These are phyloP conservation scores for Solanum piurae DNA, from an alignment of 257 asterid species.

Conservation along the genomic window DNA sequence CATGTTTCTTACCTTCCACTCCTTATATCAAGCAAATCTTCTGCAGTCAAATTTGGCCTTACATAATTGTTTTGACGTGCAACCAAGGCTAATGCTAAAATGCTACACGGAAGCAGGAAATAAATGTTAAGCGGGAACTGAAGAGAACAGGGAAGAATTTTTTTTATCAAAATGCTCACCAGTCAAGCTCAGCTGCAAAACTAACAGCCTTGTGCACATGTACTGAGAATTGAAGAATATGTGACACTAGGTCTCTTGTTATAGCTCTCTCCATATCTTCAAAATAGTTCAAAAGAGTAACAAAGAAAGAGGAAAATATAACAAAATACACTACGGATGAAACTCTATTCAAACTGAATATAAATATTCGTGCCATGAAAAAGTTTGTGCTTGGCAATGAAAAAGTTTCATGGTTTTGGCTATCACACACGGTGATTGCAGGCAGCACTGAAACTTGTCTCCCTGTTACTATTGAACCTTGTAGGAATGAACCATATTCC, in stretches of 20 bases:
- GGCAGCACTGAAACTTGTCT: not conserved
- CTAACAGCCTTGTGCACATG: constrained; percentile 59
- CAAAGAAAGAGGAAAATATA: not conserved
- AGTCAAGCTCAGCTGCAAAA: constrained; percentile 93
- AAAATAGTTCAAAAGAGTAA: constrained; percentile 1
- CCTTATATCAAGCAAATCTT: constrained; percentile 64
- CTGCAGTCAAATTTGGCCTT: constrained; percentile 84
- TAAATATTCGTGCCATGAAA: not conserved
- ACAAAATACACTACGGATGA: not conserved
- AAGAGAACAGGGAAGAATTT: not conserved
- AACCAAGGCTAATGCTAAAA: constrained; percentile 73
- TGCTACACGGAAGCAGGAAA: constrained; percentile 35
- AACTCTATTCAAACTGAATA: not conserved
- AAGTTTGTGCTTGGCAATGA: not conserved
- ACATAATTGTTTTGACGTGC: constrained; percentile 93
- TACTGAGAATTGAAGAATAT: constrained; percentile 61
- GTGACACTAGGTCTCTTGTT: constrained; percentile 73
- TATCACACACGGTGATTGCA: not conserved
- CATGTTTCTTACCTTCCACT: constrained; percentile 76
- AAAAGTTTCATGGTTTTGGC: not conserved
- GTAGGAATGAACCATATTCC: not conserved
- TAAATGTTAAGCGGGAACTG: not conserved
- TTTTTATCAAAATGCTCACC: constrained; percentile 36
- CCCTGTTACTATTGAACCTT: not conserved
- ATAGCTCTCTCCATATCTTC: constrained; percentile 98